Base-by-base conservation (phyloP, 805 yeast genomes). In the Ogataea angusta region DNA sequence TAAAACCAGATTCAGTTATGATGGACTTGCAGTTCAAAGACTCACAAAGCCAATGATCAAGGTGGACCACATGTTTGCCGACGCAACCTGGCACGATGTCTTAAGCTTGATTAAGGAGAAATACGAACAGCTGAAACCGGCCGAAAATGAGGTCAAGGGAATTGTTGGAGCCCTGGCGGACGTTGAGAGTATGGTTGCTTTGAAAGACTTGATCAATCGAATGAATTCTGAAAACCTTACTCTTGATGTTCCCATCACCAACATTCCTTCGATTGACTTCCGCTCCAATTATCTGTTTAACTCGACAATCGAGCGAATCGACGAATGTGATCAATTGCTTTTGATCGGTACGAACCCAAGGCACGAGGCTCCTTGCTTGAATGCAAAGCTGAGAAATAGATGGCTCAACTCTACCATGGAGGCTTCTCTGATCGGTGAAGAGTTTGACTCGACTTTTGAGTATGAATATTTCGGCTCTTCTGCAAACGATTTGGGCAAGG, bases 71-170 rank as follows among this genome's bases (percentile, higher is more conserved):
- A 66, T 68, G 40, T 87, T 86, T 62, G 79, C 76, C 55, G 73
- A 79, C 43, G 85, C 88, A 16, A 80, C 91, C 36, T 86, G 95
- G 95, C 91, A 86, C 63, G 89, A 84, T 60, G 95, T 91, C 30
- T 70, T 86, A 46, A 65, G 82, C 13, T 73, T 80, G 32, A 78
- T 86, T 53, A 81, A 85, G 40, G 71, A 78, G 31, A 85, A 85
- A 18, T 75, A 70, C 61, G 59, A 67, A 45, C 67, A 72, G 51
- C 60, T 80, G 38, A 63, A 71, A 42, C 90, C 89, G 36, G 60
- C 66, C 48, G 84, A 75, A 40, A 73, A 82, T 57, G 93, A 87
- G 67, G 63, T 86, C 59, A 83, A 87, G 69, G 95, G 87, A 14
- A 69, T 86, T 53, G 80, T 85, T 30, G 95, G 95, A 53, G 85